A percentile compares a stretch with the other conserved stretches of the same genome.
phyloP scores from a whole-genome alignment of 345 rosid genomes.

The Sonneratia caseolaris region DNA sequence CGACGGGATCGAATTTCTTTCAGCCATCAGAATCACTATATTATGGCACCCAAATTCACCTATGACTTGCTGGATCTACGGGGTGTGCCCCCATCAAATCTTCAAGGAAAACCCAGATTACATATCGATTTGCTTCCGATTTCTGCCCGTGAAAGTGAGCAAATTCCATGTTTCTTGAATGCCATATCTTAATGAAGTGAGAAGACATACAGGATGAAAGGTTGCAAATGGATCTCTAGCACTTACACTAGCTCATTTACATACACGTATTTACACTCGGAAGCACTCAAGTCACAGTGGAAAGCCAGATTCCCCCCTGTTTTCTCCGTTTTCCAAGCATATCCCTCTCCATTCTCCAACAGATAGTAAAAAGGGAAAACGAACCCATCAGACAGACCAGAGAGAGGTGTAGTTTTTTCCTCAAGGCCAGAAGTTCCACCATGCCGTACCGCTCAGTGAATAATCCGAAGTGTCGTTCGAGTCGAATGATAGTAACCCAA shows the following conservation, averaged over 20 bases:
- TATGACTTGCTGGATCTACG: too few relatives aligned
- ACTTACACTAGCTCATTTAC: neutral
- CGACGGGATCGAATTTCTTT: too few relatives aligned
- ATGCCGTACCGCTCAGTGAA: slow-evolving; percentile 25
- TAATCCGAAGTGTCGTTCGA: slow-evolving; percentile 36
- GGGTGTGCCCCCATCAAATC: too few relatives aligned
- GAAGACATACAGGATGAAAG: neutral
- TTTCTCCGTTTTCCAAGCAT: neutral
- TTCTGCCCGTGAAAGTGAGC: neutral
- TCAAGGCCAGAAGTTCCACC: slow-evolving; percentile 54
- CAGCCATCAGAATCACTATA: too few relatives aligned
- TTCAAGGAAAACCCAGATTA: neutral
- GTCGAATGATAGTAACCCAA: slow-evolving; percentile 22
- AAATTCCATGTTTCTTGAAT: neutral
- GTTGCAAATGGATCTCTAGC: neutral
- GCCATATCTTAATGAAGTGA: too few relatives aligned
- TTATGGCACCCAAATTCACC: too few relatives aligned
- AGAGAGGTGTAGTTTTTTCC: neutral
- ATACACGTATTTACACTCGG: neutral
- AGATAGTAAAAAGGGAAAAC: neutral
- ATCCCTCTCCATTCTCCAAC: neutral
- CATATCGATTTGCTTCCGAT: neutral
- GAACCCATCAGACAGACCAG: neutral
- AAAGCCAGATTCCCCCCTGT: neutral
- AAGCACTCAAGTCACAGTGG: neutral